phyloP scores from a whole-genome alignment of 768 basidiomycete genomes.

The Hypsizygus marmoreus region DNA sequence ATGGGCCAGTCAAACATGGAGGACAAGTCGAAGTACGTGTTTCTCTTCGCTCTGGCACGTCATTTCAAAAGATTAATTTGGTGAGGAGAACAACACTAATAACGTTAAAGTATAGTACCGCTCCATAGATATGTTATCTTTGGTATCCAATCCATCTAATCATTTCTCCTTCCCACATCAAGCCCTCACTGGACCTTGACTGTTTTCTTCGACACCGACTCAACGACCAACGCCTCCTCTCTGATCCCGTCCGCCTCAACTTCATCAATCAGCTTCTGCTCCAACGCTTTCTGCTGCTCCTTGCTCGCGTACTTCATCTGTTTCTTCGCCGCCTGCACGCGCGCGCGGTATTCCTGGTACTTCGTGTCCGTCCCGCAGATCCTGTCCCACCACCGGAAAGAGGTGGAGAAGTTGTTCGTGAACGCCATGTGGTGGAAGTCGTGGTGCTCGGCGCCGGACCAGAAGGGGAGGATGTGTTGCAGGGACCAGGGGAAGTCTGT shows the following conservation, averaged over 20 bases:
- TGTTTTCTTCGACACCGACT: conserved; percentile 27
- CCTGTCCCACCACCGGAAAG: conserved; percentile 92
- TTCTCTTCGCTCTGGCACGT: too few species aligned
- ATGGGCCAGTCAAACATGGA: too few species aligned
- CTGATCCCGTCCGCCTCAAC: conserved; percentile 72
- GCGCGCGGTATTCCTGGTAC: conserved; percentile 79
- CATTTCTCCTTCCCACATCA: too few species aligned
- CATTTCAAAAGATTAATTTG: too few species aligned
- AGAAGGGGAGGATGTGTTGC: conserved; percentile 90
- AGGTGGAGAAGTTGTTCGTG: conserved; percentile 91
- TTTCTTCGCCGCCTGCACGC: conserved; percentile 62
- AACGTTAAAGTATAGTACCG: too few species aligned
- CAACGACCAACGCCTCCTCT: conserved; percentile 65
- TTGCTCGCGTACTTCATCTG: conserved; percentile 53
- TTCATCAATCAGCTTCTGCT: conserved; percentile 65
- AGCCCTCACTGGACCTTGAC: conserved; percentile 40
- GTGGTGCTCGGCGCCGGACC: conserved; percentile 97
- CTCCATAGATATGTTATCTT: too few species aligned
- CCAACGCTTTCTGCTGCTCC: conserved; percentile 55
- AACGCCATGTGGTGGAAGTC: conserved; percentile 99
- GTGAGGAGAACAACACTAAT: too few species aligned
- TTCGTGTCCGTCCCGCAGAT: conserved; percentile 89
- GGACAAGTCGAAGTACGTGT: too few species aligned
- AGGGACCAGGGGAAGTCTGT: conserved; percentile 97
- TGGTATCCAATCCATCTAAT: too few species aligned